Evolutionary conservation across 306 rosid species (phyloP).

Genomic region (Malus domestica): DNA sequence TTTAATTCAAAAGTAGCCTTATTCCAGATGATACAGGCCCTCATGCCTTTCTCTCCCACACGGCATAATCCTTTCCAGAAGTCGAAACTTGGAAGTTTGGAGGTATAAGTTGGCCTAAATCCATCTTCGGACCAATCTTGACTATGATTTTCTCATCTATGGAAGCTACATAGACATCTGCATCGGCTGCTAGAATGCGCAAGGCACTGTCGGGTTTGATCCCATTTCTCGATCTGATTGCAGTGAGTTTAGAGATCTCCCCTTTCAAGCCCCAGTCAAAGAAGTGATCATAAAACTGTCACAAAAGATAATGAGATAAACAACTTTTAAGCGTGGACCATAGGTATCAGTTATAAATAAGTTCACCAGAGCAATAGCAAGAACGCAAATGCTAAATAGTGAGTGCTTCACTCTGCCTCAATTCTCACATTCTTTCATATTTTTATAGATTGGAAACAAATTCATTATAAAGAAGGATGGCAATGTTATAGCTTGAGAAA

Average conservation of each 20-base stretch:
- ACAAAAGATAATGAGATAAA: neutral
- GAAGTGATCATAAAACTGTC: constrained; percentile 66
- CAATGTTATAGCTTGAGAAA: neutral
- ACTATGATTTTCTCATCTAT: constrained; percentile 44
- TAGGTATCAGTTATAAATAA: neutral
- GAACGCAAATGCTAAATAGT: neutral
- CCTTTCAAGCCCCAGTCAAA: constrained; percentile 65
- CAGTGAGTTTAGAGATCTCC: constrained; percentile 33
- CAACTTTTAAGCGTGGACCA: neutral
- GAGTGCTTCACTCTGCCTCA: neutral
- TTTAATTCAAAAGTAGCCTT: no score
- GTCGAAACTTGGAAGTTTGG: constrained; percentile 31
- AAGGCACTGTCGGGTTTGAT: constrained; percentile 35
- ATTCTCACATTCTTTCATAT: neutral
- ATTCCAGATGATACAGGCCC: no score
- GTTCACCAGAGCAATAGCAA: neutral
- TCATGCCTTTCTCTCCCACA: constrained; percentile 42
- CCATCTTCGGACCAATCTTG: constrained; percentile 61
- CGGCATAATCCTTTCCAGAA: constrained; percentile 51
- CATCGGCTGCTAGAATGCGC: constrained; percentile 46
- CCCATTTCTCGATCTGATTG: constrained; percentile 40
- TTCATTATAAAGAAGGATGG: neutral
- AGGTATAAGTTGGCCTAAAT: constrained; percentile 52
- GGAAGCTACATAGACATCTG: constrained; percentile 44
- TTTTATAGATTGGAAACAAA: neutral